Percentiles rank a stretch among this genome's conserved stretches.
phyloP scores from a whole-genome alignment of 768 basidiomycete species.

The Lentinula aciculospora region DNA sequence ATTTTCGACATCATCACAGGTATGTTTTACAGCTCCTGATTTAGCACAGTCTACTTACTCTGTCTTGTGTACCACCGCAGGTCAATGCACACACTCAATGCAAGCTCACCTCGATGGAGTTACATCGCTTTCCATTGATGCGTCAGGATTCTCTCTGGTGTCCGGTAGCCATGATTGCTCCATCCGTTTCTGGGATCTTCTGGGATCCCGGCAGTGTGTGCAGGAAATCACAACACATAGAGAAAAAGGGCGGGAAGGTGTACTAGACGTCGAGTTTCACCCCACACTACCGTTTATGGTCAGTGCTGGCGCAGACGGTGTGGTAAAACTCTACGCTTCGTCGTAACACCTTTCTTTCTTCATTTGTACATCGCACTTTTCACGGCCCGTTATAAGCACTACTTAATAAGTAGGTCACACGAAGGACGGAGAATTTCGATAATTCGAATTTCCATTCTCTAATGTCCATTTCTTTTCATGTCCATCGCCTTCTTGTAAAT shows the following conservation, averaged over 20 bases:
- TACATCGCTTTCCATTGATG: conserved; percentile 85
- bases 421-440: conserved; percentile 11
- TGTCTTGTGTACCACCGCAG: conserved; percentile 25
- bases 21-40: conserved; percentile 28
- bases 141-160: conserved; percentile 80
- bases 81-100: conserved; percentile 87
- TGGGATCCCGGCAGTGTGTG: conserved; percentile 71
- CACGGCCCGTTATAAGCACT: conserved; percentile 8
- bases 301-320: conserved; percentile 94
- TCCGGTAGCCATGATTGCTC: conserved; percentile 94
- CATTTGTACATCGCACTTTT: conserved; percentile 8
- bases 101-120: conserved; percentile 88
- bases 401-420: conserved; percentile 6
- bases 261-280: conserved; percentile 83
- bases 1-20: conserved; percentile 84
- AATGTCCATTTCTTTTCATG: not conserved
- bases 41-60: not conserved
- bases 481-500: conserved; percentile 1
- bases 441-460: not conserved
- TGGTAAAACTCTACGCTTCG: conserved; percentile 86
- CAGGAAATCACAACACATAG: conserved; percentile 91
- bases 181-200: conserved; percentile 90
- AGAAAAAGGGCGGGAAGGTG: conserved; percentile 86
- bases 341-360: conserved; percentile 42
- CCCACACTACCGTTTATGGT: conserved; percentile 81